These are phyloP conservation scores for Exophiala sp. DNA, from an alignment of 2,329 filamentous ascomycete species.

Conservation along the genomic window DNA sequence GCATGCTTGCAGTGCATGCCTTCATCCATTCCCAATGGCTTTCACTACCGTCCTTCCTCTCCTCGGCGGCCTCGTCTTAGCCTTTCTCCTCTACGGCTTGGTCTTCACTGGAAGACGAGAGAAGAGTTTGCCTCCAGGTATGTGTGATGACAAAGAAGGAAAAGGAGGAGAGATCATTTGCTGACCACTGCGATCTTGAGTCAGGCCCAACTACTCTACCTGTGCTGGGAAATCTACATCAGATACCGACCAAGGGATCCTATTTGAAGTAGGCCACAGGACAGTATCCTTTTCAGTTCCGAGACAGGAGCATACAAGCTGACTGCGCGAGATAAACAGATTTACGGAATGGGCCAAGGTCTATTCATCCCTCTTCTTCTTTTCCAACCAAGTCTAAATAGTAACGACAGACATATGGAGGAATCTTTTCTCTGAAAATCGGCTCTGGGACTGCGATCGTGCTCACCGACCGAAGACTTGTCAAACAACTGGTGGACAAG, in stretches of 20 bases:
- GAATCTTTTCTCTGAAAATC: conserved; percentile 41
- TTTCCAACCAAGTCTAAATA: conserved; percentile 29
- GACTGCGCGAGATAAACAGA: conserved; percentile 18
- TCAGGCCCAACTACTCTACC: conserved; percentile 21
- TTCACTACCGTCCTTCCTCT: conserved; percentile 1
- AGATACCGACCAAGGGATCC: conserved; percentile 35
- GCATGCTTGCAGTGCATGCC: too few relatives aligned
- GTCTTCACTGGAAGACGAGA: conserved; percentile 20
- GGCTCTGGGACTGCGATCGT: conserved; percentile 40
- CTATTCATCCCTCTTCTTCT: conserved; percentile 30
- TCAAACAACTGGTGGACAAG: conserved; percentile 45
- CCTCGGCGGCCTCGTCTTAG: conserved; percentile 7
- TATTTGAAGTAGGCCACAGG: conserved; percentile 29
- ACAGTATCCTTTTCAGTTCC: conserved; percentile 39
- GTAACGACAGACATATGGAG: conserved; percentile 38
- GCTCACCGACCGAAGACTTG: conserved; percentile 37
- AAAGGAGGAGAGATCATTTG: too few relatives aligned
- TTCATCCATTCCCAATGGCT: too few relatives aligned
- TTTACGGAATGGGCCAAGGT: conserved; percentile 42
- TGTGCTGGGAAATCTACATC: conserved; percentile 41
- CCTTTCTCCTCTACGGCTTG: conserved; percentile 17
- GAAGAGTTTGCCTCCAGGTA: conserved; percentile 32
- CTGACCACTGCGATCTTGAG: background rate
- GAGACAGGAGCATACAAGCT: background rate
- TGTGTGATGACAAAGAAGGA: conserved; percentile 12